These are phyloP conservation scores for Berberis vulgaris DNA, from an alignment of 164 flowering plant species.

Conservation along the genomic window DNA sequence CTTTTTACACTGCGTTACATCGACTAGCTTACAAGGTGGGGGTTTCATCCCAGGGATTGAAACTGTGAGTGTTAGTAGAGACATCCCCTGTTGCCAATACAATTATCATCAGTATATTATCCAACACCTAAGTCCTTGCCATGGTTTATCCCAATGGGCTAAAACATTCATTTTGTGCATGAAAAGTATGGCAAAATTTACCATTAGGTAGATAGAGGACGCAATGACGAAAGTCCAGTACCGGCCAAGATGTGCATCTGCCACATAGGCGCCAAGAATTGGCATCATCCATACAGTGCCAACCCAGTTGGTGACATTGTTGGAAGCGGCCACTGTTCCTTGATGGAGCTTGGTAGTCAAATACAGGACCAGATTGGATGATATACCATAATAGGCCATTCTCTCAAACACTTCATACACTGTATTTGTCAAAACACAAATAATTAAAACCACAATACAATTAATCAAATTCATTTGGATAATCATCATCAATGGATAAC, in stretches of 20 bases:
- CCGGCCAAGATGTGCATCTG: conserved; percentile 74
- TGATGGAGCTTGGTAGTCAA: conserved; percentile 51
- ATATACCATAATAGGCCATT: conserved; percentile 68
- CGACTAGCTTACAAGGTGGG: conserved; percentile 1
- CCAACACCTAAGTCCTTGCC: not conserved
- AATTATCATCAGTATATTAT: not conserved
- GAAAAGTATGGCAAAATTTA: conserved; percentile 9
- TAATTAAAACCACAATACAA: too few relatives aligned
- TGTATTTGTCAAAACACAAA: conserved; percentile 5
- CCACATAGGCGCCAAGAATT: conserved; percentile 61
- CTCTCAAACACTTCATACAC: conserved; percentile 73
- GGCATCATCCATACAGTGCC: conserved; percentile 77
- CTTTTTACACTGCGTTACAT: conserved; percentile 5
- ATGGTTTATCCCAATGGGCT: not conserved
- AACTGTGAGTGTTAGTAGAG: conserved; percentile 8
- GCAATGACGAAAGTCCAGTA: conserved; percentile 64
- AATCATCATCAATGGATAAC: too few relatives aligned
- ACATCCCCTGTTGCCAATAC: conserved; percentile 7
- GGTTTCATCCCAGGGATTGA: conserved; percentile 6
- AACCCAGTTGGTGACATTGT: conserved; percentile 71
- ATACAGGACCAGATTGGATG: conserved; percentile 49
- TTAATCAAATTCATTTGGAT: too few relatives aligned
- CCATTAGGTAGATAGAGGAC: conserved; percentile 41
- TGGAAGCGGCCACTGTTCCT: conserved; percentile 52
- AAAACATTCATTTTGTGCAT: not conserved